A percentile compares a stretch with the other conserved stretches of the same genome.
phyloP scores from a whole-genome alignment of 1,139 yeast genomes.

The Candida neerlandica region DNA sequence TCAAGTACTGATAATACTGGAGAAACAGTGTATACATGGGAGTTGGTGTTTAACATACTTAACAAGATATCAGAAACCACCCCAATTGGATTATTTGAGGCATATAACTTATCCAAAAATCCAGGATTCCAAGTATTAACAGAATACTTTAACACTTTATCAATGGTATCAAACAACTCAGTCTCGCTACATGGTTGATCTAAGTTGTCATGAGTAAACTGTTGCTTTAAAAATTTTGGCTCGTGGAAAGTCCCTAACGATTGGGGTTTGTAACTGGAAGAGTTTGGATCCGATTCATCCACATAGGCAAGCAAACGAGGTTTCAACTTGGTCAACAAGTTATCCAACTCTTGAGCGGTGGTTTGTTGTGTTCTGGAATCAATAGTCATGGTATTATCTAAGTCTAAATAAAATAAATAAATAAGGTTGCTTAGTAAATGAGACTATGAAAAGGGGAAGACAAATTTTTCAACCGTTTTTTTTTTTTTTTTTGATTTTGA shows the following conservation, averaged over 20 bases:
- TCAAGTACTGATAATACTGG: constrained; percentile 81
- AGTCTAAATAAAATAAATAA: not conserved
- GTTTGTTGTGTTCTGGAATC: constrained; percentile 29
- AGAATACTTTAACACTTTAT: constrained; percentile 63
- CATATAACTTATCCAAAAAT: constrained; percentile 81
- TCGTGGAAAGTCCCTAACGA: constrained; percentile 45
- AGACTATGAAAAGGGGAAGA: not conserved
- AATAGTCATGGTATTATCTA: constrained; percentile 12
- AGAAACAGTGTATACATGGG: constrained; percentile 84
- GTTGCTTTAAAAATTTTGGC: constrained; percentile 34
- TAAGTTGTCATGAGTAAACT: constrained; percentile 22
- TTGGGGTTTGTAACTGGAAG: constrained; percentile 25
- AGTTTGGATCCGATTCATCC: constrained; percentile 35
- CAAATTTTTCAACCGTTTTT: not conserved
- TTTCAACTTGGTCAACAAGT: constrained; percentile 32
- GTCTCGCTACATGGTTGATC: constrained; percentile 22
- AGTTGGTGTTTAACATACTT: constrained; percentile 75
- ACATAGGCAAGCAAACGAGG: constrained; percentile 43
- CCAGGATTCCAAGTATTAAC: constrained; percentile 90
- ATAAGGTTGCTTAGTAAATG: not conserved
- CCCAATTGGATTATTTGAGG: constrained; percentile 84
- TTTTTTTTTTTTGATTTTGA: not conserved
- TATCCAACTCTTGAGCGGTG: constrained; percentile 42
- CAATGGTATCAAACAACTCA: constrained; percentile 50
- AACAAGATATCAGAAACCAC: constrained; percentile 71